Conservation (phyloP, 2,329 filamentous ascomycete genomes). For the Colletotrichum trifolii region DNA sequence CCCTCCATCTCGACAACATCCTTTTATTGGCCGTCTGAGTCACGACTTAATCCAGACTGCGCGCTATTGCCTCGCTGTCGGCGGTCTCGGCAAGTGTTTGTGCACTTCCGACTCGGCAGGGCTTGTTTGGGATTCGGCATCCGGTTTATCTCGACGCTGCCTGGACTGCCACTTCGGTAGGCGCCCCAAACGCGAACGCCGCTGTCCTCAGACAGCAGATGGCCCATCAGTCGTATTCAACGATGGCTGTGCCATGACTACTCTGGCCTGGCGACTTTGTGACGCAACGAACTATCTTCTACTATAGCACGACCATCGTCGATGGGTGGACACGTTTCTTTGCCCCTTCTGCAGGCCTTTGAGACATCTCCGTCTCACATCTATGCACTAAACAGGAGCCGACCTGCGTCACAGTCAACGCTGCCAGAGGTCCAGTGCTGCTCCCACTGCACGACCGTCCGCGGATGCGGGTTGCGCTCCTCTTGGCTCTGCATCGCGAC, state of each 20-base stretch:
- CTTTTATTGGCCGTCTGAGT: slow-evolving; percentile 15
- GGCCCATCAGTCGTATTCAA: background rate
- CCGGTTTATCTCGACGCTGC: background rate
- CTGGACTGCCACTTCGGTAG: background rate
- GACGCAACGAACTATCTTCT: slow-evolving; percentile 6
- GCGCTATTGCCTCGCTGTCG: slow-evolving; percentile 27
- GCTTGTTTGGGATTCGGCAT: slow-evolving; percentile 14
- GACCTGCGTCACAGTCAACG: slow-evolving; percentile 13
- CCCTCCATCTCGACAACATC: slow-evolving; percentile 10
- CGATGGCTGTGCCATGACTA: slow-evolving; percentile 9
- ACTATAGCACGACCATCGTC: background rate
- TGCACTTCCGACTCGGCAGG: slow-evolving; percentile 25
- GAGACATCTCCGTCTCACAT: slow-evolving; percentile 20
- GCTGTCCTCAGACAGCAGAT: background rate
- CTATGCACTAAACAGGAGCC: slow-evolving; percentile 13
- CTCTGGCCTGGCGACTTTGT: slow-evolving; percentile 10
- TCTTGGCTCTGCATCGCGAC: slow-evolving; percentile 25
- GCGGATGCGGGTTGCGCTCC: slow-evolving; percentile 16
- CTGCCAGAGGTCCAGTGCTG: slow-evolving; percentile 2
- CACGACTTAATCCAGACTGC: slow-evolving; percentile 12
- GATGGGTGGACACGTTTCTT: background rate
- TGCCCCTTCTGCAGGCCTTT: slow-evolving; percentile 13
- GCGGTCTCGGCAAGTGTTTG: slow-evolving; percentile 1
- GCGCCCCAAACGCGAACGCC: slow-evolving; percentile 14
- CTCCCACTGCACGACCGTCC: slow-evolving; percentile 13